Evolutionary conservation across 1,284 basidiomycete genomes (phyloP), one percentile per base, ranked within the genome.

Genomic region (Xerocomus nothofagi): DNA sequence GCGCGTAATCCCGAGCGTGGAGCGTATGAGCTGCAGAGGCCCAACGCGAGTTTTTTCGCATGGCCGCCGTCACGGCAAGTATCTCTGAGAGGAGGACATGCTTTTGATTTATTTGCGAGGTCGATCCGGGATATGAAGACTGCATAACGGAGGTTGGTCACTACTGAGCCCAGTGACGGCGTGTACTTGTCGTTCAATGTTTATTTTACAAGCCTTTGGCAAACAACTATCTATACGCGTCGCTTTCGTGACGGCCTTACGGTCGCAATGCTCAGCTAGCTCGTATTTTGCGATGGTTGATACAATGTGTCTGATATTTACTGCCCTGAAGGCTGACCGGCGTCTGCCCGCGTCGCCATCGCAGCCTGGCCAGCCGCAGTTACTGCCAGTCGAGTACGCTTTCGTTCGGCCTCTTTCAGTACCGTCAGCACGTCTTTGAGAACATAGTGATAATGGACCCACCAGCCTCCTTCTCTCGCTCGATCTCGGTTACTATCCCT

Each of bases 11-110:
- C 55, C 81, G 74, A 47, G 80, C 70, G 54, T 75, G 77, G 58
- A 82, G 74, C 40, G 79, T 77, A 61, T 83, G 78, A 34, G 80
- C 75, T 39, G 80, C 79, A 18, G 87, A 80, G 14, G 93, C 87
- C 93, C 93, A 96, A 43, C 93, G 84, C 41, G 93, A 92, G 71
- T 96, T 96, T 74, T 95, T 93, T 68, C 96, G 90, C 92, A 99
- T 97, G n/a, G 85, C 81, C 4, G 93, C 93, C 34, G 93, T 97
- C 59, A 99, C 91, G 11, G 92, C 80, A 48, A 95, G 79, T 56
- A 98, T 91, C 76, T 98, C 95, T 32, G 91, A 86, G 55, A 87
- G 80, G 23, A 96, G 69, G 39, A 95, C 81, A 78, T 95, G 91
- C 53, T 84, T 84, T 31, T 77, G 71, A 31, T 85, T 80, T 44